A percentile compares a stretch with the other conserved stretches of the same genome.
Conservation (phyloP, 192 early-diverging fungal genomes). For the Gryganskiella cystojenkinii region DNA sequence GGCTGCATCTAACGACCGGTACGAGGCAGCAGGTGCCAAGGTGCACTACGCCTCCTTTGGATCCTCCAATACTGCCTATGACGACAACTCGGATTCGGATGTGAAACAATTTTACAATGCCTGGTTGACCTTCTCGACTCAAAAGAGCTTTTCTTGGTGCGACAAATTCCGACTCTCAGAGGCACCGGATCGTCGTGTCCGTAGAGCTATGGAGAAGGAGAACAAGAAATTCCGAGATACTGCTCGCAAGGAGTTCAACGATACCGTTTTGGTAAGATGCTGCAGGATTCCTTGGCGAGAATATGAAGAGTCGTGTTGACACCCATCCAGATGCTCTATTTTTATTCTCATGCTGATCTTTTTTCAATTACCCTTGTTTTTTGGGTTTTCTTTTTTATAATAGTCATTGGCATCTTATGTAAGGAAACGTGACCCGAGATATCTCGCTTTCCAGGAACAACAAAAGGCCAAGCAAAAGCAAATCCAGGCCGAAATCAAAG, state of each 20-base stretch:
- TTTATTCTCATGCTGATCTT: constrained; percentile 7
- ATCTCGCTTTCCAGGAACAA: constrained; percentile 71
- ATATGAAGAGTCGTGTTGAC: background rate
- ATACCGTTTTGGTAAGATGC: constrained; percentile 69
- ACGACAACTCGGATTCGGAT: constrained; percentile 64
- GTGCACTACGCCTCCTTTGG: constrained; percentile 74
- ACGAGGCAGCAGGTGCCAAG: constrained; percentile 38
- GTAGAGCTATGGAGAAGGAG: constrained; percentile 91
- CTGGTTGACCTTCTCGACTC: constrained; percentile 83
- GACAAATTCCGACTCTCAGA: constrained; percentile 90
- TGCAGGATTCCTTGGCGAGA: no score
- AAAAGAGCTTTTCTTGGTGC: constrained; percentile 94
- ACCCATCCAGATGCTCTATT: background rate
- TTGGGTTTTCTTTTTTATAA: background rate
- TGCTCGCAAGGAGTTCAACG: constrained; percentile 79
- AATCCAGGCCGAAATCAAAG: constrained; percentile 68
- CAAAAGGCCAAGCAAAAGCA: constrained; percentile 65
- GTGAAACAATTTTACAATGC: constrained; percentile 81
- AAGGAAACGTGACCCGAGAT: constrained; percentile 92
- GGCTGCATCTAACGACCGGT: constrained; percentile 57
- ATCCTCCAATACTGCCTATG: constrained; percentile 69
- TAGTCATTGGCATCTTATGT: constrained; percentile 81
- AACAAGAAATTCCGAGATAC: constrained; percentile 87
- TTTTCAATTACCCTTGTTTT: background rate
- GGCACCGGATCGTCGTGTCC: constrained; percentile 81